phyloP scores from a whole-genome alignment of 2,329 filamentous ascomycete species.

The Alternaria novae-zelandiae region DNA sequence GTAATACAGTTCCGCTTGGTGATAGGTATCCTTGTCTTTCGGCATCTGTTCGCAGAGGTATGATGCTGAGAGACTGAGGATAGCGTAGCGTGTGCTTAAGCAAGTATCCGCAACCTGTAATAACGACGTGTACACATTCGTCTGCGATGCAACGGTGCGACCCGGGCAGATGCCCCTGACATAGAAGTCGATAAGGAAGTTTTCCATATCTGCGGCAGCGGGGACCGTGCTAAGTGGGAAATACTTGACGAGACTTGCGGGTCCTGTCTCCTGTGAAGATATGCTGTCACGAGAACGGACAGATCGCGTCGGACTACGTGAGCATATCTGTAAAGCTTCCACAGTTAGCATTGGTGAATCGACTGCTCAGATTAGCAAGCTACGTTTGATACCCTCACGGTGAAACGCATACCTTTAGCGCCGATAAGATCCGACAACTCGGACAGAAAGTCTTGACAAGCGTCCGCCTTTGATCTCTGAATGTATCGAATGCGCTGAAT shows the following conservation, averaged over 20 bases:
- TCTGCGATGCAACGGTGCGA: constrained; percentile 32
- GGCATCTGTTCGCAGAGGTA: constrained; percentile 41
- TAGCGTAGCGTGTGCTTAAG: constrained; percentile 38
- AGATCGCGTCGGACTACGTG: constrained; percentile 36
- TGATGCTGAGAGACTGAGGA: constrained; percentile 41
- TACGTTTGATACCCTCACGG: not conserved
- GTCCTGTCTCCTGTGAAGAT: constrained; percentile 31
- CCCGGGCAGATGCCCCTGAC: constrained; percentile 41
- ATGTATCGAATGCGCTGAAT: constrained; percentile 44
- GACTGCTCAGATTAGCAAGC: constrained; percentile 26
- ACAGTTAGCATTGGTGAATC: constrained; percentile 35
- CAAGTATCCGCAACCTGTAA: constrained; percentile 33
- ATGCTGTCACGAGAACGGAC: constrained; percentile 33
- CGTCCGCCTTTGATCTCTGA: constrained; percentile 41
- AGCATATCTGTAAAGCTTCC: constrained; percentile 29
- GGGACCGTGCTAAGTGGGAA: constrained; percentile 25
- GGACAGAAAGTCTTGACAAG: constrained; percentile 43
- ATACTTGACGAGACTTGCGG: constrained; percentile 38
- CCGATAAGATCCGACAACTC: constrained; percentile 42
- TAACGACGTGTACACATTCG: constrained; percentile 36
- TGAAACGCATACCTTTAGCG: constrained; percentile 30
- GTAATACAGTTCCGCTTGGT: constrained; percentile 43
- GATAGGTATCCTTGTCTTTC: constrained; percentile 34
- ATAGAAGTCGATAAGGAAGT: constrained; percentile 40
- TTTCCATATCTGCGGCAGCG: constrained; percentile 33